Base-by-base conservation (phyloP, 306 rosid species). In the Erythrophleum fordii region DNA sequence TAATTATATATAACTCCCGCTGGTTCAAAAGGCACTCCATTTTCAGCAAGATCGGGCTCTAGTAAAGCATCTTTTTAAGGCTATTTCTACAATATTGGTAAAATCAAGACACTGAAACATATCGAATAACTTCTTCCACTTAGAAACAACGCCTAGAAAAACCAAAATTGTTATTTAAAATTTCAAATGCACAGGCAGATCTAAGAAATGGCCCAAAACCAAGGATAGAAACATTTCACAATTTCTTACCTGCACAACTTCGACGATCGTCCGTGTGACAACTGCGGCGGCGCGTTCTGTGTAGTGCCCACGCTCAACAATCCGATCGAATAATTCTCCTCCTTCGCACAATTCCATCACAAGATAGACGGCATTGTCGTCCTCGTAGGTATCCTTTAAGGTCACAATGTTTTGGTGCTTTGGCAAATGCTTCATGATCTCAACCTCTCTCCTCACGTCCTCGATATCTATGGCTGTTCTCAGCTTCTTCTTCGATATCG, bases 401-500 rank as follows among this genome's bases (percentile, higher is more conserved):
- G 66, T 59, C 20, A 94, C 97, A 17, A 94, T 80, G 56, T 94
- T 94, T 4, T 79, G 86, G 23, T 92, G 98, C 34, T 77, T 48
- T 0, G 97, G 97, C 74, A 94, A 18, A 73, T 88, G 91, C 44
- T 62, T 82, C 98, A 94, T 94, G 82, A 94, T 94, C 82, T 88
- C 92, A 37, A 92, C 98, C 84, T 94, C 98, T 51, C 98, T 87
- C 83, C 92, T 85, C 13, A 94, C 97, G 16, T 94, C 98, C 0
- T 92, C 94, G 2, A 92, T 66, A 64, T 92, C 98, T 26, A 92
- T 82, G 3, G 97, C 76, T 0, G 94, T 91, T 73, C 86, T 81
- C 45, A 94, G 86, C 83, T 94, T 94, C 83, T 88, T 89, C 91
- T 94, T 94, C 26, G 93, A 92, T 23, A 94, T 94, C 16, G 93